Evolutionary conservation across 2,329 filamentous ascomycete species (phyloP), one percentile per base, ranked within the genome.

Genomic region (Pseudogymnoascus sp.): DNA sequence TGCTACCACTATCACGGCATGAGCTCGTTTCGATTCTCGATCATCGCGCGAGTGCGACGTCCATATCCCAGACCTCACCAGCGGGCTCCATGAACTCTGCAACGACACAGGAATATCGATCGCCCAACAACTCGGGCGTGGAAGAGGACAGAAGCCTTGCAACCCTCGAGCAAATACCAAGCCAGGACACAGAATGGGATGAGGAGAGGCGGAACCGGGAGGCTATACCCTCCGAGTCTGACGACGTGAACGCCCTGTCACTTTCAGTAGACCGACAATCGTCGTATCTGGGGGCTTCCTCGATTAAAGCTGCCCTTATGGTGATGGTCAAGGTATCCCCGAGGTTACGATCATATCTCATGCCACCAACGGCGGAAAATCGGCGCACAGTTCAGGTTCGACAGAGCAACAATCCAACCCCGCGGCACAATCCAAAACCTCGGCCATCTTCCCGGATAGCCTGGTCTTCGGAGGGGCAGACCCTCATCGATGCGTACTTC

Each of bases 401-500:
- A 38, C 59, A 60, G 4, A 70, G 67, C 62, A 70, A 68, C 63
- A 67, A 68, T 63, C 66, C 68, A 12, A 72, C 68, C 16, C 69
- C 71, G 21, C 64, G 69, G 33, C 75, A 77, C 60, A 75, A 75
- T 47, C 73, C 74, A 10, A 71, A 73, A 47, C 72, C 74, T 66
- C 76, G 74, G 50, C 62, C 62, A 21, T 69, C 73, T 50, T 66
- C 71, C 12, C 69, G 72, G 56, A 78, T 85, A 25, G 74, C 82
- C 38, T 83, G 84, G 78, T 82, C 82, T 14, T 83, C 82, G 71
- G 86, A 88, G 68, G 87, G 86, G 14, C 84, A 88, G 71, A 84
- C 84, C 5, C 77, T 90, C 8, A 84, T 91, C 42, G 85, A 91
- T 68, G 86, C 86, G n/a, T 91, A 90, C 72, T 91, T 91, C 72